Conservation (phyloP, 495 filamentous ascomycete genomes). For the Talaromyces proteolyticus region DNA sequence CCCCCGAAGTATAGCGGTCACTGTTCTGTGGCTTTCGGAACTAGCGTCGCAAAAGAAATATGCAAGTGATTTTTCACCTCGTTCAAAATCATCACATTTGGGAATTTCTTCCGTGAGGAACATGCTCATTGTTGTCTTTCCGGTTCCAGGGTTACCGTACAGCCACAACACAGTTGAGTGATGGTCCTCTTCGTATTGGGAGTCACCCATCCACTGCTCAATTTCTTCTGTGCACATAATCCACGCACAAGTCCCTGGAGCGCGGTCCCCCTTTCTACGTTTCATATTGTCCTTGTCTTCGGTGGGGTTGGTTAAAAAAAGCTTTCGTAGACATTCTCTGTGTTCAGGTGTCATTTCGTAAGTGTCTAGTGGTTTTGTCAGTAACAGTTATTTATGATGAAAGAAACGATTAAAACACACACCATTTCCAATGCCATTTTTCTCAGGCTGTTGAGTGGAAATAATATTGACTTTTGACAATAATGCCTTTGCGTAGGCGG, state of each 20-base stretch:
- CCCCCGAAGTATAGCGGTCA: constrained; percentile 15
- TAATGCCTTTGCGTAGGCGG: too few relatives aligned
- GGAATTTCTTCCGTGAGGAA: constrained; percentile 14
- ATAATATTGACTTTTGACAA: too few relatives aligned
- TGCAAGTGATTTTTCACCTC: constrained; percentile 7
- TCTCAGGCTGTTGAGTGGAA: too few relatives aligned
- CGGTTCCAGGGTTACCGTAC: constrained; percentile 20
- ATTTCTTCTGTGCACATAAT: constrained; percentile 16
- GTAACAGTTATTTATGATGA: too few relatives aligned
- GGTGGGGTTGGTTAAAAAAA: constrained; percentile 13
- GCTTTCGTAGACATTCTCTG: constrained; percentile 7
- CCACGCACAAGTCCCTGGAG: constrained; percentile 20
- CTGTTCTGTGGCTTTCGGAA: constrained; percentile 10
- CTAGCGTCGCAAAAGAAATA: constrained; percentile 26
- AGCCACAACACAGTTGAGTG: constrained; percentile 13
- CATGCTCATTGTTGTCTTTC: constrained; percentile 22
- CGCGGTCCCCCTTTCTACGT: constrained; percentile 13
- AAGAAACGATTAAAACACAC: too few relatives aligned
- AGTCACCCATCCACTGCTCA: constrained; percentile 8
- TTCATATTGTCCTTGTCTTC: constrained; percentile 14
- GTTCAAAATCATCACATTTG: constrained; percentile 6
- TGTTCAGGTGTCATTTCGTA: constrained; percentile 8
- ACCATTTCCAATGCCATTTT: too few relatives aligned
- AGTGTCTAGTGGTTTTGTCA: too few relatives aligned
- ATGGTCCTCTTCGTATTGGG: neutral